These are phyloP conservation scores for Auricularia sp. DNA, from an alignment of 768 basidiomycete genomes.

Conservation along the genomic window DNA sequence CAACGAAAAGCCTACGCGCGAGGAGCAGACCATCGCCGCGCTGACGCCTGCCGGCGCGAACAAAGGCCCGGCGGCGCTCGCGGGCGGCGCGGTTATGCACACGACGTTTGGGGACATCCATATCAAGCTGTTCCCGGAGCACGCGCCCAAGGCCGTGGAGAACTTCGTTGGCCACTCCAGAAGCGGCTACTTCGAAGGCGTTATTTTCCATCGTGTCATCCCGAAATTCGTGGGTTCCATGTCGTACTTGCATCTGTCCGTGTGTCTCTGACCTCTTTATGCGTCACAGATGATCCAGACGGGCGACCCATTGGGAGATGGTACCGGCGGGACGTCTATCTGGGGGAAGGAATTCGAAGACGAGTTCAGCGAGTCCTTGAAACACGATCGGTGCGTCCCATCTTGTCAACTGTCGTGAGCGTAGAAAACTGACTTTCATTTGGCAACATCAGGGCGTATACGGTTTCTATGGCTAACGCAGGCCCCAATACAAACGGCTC, in stretches of 20 bases:
- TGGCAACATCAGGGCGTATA: slow-evolving; percentile 62
- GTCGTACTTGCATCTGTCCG: neutral
- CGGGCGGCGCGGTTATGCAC: slow-evolving; percentile 81
- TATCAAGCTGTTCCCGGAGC: slow-evolving; percentile 77
- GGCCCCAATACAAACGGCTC: slow-evolving; percentile 88
- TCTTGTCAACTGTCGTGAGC: slow-evolving; percentile 6
- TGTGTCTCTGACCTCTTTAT: neutral
- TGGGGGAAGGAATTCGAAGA: slow-evolving; percentile 90
- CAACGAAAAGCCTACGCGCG: slow-evolving; percentile 94
- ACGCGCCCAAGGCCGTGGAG: slow-evolving; percentile 92
- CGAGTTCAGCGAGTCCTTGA: slow-evolving; percentile 81
- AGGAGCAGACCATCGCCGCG: slow-evolving; percentile 83
- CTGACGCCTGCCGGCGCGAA: slow-evolving; percentile 38
- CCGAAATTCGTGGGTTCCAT: slow-evolving; percentile 62
- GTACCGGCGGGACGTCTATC: slow-evolving; percentile 83
- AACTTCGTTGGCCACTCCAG: slow-evolving; percentile 92
- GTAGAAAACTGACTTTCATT: neutral
- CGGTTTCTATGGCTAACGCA: slow-evolving; percentile 90
- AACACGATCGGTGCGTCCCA: slow-evolving; percentile 69
- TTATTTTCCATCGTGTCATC: slow-evolving; percentile 96
- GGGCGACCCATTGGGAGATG: slow-evolving; percentile 90
- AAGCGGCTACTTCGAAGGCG: slow-evolving; percentile 83
- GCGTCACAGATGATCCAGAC: slow-evolving; percentile 78
- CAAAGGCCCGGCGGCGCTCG: slow-evolving; percentile 56
- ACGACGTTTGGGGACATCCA: slow-evolving; percentile 94